Base-by-base conservation (phyloP, 2,329 filamentous ascomycete genomes). In the Eutypa lata region DNA sequence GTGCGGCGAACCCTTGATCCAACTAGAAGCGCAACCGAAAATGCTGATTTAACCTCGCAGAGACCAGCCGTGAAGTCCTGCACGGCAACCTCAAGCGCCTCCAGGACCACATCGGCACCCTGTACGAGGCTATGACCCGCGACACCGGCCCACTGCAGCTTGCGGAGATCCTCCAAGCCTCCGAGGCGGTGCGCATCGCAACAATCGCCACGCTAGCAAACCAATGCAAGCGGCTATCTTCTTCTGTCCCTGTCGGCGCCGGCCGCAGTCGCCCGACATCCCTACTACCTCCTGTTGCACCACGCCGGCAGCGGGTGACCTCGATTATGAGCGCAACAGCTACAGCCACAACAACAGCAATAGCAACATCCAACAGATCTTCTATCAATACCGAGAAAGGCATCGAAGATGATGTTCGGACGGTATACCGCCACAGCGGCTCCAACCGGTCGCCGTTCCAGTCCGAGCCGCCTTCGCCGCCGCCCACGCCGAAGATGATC, bases 141-240 rank as follows among this genome's bases (percentile, higher is more conserved):
- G 54, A 55, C 1, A 16, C 57, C 7, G 55, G 57, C 3, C 63
- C 64, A 2, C 60, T 75, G 37, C 68, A 67, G 50, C 64, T 75
- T 31, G 56, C 65, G 18, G 66, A 67, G 49, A 58, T 68, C 16
- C 61, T 73, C 18, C 60, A 65, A 18, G 61, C 62, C 7, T 73
- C 70, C 3, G 72, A 74, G 54, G 60, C 61, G 3, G 67, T 66
- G 3, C 69, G 72, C 14, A 28, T 63, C 1, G 59, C 60, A 18
- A 62, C 65, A 22, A 48, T 74, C 8, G 59, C 61, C 14, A 70
- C 71, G 6, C 60, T 74, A 16, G 57, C 65, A 7, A 67, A 67
- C n/a, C 67, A 68, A 38, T 73, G 74, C 56, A 62, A 62, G 16
- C 71, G 71, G 7, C 51, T 71, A 10, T 68, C 13, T 18, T 38